A percentile compares a stretch with the other conserved stretches of the same genome.
phyloP scores from a whole-genome alignment of 2,329 filamentous ascomycete species.

The Pseudocercospora crystallina region DNA sequence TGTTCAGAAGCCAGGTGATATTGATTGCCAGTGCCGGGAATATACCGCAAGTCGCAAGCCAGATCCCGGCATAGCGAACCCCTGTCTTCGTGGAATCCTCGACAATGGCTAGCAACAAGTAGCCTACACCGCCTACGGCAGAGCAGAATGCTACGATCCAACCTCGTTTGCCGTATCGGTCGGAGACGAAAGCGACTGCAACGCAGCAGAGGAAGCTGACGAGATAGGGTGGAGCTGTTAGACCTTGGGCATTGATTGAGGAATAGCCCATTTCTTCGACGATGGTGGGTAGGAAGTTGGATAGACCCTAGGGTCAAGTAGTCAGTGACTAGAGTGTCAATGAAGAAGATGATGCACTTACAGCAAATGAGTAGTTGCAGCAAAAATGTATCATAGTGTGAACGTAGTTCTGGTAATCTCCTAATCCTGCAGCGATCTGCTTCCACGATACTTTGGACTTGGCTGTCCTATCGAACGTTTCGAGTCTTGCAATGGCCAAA shows the following conservation, averaged over 20 bases:
- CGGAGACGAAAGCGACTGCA: not conserved
- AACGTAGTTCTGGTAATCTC: constrained; percentile 40
- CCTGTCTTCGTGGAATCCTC: constrained; percentile 20
- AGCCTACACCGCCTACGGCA: constrained; percentile 36
- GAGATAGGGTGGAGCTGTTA: constrained; percentile 60
- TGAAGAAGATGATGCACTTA: not conserved
- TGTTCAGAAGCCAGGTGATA: constrained; percentile 39
- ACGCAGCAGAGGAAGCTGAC: constrained; percentile 32
- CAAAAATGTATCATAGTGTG: constrained; percentile 44
- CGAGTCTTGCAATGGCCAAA: not conserved
- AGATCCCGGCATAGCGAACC: constrained; percentile 37
- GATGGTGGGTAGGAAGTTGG: constrained; percentile 28
- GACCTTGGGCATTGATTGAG: constrained; percentile 64
- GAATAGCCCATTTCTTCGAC: constrained; percentile 39
- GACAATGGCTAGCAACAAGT: constrained; percentile 37
- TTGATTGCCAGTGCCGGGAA: constrained; percentile 37
- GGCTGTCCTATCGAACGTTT: not conserved
- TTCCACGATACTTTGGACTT: constrained; percentile 33
- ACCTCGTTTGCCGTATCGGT: constrained; percentile 2
- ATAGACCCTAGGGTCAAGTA: constrained; percentile 37
- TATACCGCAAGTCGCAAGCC: constrained; percentile 36
- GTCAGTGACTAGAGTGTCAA: not conserved
- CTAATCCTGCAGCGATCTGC: constrained; percentile 55
- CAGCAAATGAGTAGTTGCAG: constrained; percentile 4
- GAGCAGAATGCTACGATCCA: constrained; percentile 33